Evolutionary conservation across 495 filamentous ascomycete genomes (phyloP).

Genomic region (Mytilinidion resinicola): DNA sequence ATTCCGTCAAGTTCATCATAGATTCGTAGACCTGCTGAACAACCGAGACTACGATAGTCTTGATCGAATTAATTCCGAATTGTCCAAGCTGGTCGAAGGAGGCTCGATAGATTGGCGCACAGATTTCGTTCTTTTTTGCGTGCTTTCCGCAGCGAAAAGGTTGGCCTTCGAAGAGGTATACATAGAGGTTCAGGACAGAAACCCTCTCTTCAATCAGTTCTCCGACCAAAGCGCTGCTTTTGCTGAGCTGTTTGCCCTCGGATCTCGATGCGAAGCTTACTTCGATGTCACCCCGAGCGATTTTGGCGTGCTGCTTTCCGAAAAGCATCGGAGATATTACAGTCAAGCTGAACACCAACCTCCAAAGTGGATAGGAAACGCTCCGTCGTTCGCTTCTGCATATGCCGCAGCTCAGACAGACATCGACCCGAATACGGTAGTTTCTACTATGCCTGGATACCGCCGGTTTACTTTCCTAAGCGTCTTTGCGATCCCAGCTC

Average conservation of each 20-base stretch:
- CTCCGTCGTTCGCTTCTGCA: conserved; percentile 46
- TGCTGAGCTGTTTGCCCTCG: conserved; percentile 54
- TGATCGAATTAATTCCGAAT: conserved; percentile 35
- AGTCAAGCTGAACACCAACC: conserved; percentile 39
- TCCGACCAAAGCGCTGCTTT: conserved; percentile 56
- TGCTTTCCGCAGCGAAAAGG: conserved; percentile 53
- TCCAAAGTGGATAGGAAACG: conserved; percentile 47
- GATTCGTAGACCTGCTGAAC: conserved; percentile 40
- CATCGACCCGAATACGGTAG: conserved; percentile 45
- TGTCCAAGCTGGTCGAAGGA: conserved; percentile 37
- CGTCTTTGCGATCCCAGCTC: conserved; percentile 55
- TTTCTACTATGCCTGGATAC: conserved; percentile 43
- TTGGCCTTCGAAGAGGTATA: conserved; percentile 56
- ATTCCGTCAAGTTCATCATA: conserved; percentile 43
- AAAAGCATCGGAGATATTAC: conserved; percentile 48
- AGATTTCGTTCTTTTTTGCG: conserved; percentile 48
- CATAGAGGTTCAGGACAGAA: conserved; percentile 53
- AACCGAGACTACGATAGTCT: conserved; percentile 40
- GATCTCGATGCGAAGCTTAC: conserved; percentile 55
- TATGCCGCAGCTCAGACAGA: conserved; percentile 53
- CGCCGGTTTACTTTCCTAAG: conserved; percentile 53
- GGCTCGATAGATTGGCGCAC: conserved; percentile 41
- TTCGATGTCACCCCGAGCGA: conserved; percentile 51
- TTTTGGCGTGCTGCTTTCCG: conserved; percentile 51
- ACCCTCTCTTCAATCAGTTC: conserved; percentile 51